Percentiles rank a stretch among this genome's conserved stretches.
phyloP scores from a whole-genome alignment of 495 filamentous ascomycete genomes.

The Cudoniella acicularis region DNA sequence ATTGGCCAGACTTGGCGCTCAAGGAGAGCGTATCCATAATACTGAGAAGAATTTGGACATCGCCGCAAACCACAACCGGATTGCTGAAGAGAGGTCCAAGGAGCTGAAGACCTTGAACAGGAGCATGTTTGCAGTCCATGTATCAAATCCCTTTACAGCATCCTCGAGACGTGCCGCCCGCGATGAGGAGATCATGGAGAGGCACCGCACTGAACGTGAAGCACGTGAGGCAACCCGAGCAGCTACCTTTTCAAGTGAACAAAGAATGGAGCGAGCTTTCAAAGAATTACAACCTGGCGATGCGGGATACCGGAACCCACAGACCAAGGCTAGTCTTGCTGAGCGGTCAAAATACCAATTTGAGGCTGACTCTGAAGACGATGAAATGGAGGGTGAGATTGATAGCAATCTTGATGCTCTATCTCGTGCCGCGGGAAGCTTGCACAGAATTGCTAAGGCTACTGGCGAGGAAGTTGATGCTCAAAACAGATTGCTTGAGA shows the following conservation, averaged over 20 bases:
- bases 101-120: constrained; percentile 75
- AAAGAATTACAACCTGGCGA: constrained; percentile 39
- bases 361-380: constrained; percentile 71
- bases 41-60: constrained; percentile 72
- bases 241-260: constrained; percentile 54
- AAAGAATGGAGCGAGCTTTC: constrained; percentile 59
- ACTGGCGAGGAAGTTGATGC: constrained; percentile 70
- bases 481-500: constrained; percentile 71
- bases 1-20: constrained; percentile 64
- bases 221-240: constrained; percentile 62
- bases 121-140: constrained; percentile 79
- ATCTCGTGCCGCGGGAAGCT: constrained; percentile 52
- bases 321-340: constrained; percentile 50
- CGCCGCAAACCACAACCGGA: constrained; percentile 59
- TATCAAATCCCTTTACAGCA: constrained; percentile 68
- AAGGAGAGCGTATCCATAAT: constrained; percentile 75
- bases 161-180: constrained; percentile 51
- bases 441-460: constrained; percentile 65
- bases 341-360: constrained; percentile 77
- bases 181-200: constrained; percentile 59
- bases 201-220: constrained; percentile 63
- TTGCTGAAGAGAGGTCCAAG: constrained; percentile 70
- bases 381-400: constrained; percentile 72
- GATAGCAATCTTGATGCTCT: constrained; percentile 60
- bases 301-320: constrained; percentile 12